Evolutionary conservation across 805 yeast genomes (phyloP).

Genomic region (Ogataea methylovora): DNA sequence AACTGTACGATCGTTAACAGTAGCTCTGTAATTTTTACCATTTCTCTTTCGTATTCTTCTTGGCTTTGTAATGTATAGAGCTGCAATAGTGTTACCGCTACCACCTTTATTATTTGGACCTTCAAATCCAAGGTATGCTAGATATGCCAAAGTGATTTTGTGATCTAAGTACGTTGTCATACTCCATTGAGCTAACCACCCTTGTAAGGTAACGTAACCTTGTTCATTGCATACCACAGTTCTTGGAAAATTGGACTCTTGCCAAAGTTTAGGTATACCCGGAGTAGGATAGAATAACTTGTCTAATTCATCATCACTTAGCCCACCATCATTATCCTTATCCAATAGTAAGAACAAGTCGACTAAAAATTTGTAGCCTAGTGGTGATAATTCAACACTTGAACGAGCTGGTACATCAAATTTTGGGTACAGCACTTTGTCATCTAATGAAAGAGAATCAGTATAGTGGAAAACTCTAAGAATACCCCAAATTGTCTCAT

Average conservation of each 20-base stretch:
- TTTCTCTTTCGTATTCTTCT: conserved; percentile 61
- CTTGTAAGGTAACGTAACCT: conserved; percentile 88
- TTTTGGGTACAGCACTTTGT: conserved; percentile 70
- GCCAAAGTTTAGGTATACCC: conserved; percentile 86
- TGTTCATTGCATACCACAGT: conserved; percentile 86
- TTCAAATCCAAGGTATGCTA: conserved; percentile 89
- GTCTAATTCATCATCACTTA: conserved; percentile 63
- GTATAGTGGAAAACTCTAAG: conserved; percentile 84
- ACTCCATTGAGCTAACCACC: conserved; percentile 99
- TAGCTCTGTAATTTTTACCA: conserved; percentile 57
- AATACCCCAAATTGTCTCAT: conserved; percentile 96
- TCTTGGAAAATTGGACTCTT: conserved; percentile 74
- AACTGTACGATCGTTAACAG: conserved; percentile 77
- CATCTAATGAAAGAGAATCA: conserved; percentile 80
- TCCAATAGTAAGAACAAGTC: conserved; percentile 85
- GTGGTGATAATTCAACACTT: conserved; percentile 87
- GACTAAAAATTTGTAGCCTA: conserved; percentile 86
- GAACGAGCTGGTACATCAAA: conserved; percentile 67
- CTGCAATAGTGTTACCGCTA: conserved; percentile 13
- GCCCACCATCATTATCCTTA: conserved; percentile 94
- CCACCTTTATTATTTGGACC: conserved; percentile 14
- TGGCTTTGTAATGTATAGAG: conserved; percentile 39
- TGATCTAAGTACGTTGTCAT: conserved; percentile 88
- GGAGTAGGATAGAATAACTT: conserved; percentile 84
- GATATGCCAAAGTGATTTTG: conserved; percentile 75